phyloP scores from a whole-genome alignment of 169 alveolate species.

The Cryptosporidium sp. region DNA sequence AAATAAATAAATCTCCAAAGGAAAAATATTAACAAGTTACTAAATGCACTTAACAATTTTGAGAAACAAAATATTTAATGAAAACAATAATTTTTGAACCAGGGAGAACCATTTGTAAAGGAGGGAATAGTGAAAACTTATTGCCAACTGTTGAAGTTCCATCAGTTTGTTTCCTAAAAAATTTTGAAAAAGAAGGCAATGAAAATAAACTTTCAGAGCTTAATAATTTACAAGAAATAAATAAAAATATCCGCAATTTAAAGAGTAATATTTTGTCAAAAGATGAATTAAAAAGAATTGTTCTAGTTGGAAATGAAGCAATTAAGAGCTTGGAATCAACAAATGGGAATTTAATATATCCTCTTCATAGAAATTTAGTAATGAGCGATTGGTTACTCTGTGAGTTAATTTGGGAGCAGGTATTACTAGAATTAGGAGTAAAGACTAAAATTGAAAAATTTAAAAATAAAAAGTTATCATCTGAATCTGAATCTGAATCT shows the following conservation, averaged over 20 bases:
- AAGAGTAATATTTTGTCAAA: background rate
- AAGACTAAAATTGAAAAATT: background rate
- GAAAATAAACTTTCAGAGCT: background rate
- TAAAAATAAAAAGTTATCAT: background rate
- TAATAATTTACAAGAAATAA: background rate
- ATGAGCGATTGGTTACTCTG: slow-evolving; percentile 46
- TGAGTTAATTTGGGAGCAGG: slow-evolving; percentile 64
- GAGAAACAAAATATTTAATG: slow-evolving; percentile 2
- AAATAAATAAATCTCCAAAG: background rate
- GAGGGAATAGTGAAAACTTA: slow-evolving; percentile 22
- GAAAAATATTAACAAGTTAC: background rate
- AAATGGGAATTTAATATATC: slow-evolving; percentile 18
- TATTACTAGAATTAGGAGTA: slow-evolving; percentile 22
- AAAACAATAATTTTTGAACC: slow-evolving; percentile 46
- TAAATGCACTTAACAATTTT: background rate
- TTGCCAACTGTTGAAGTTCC: slow-evolving; percentile 62
- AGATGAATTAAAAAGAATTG: background rate
- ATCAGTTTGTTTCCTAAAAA: slow-evolving; percentile 39
- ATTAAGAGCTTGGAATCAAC: slow-evolving; percentile 3
- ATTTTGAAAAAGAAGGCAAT: background rate
- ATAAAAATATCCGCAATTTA: too few species aligned
- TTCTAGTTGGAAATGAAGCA: slow-evolving; percentile 53
- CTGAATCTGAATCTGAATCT: too few species aligned
- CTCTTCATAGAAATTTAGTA: slow-evolving; percentile 24
- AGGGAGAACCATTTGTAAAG: slow-evolving; percentile 56